phyloP scores from a whole-genome alignment of 192 early-diverging fungal genomes.

The Podila minutissima region DNA sequence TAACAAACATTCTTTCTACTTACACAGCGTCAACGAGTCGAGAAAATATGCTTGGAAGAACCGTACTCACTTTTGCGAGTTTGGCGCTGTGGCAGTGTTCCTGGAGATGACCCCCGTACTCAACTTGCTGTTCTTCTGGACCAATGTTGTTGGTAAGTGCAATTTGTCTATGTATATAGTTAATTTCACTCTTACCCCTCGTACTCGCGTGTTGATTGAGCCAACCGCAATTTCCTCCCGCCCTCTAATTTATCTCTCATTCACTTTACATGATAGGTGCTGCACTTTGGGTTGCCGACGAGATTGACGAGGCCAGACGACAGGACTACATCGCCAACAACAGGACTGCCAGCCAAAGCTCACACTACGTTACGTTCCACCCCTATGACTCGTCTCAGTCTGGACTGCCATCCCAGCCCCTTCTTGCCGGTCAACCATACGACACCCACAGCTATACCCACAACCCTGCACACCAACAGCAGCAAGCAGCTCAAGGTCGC shows the following conservation, averaged over 20 bases:
- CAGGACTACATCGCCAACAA: constrained; percentile 22
- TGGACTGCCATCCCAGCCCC: constrained; percentile 29
- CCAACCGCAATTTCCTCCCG: not conserved
- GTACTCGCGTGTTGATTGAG: too few species aligned
- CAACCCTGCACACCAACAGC: too few species aligned
- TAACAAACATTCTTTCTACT: too few species aligned
- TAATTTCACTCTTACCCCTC: not conserved
- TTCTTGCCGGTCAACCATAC: constrained; percentile 22
- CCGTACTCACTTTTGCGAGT: constrained; percentile 39
- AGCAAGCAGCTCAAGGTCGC: too few species aligned
- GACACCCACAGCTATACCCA: constrained; percentile 9
- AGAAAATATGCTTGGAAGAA: constrained; percentile 58
- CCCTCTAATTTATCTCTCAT: not conserved
- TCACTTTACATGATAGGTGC: constrained; percentile 6
- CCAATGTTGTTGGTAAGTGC: constrained; percentile 67
- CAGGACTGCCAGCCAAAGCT: constrained; percentile 22
- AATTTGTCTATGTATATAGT: not conserved
- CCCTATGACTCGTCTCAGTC: constrained; percentile 31
- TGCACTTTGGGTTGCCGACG: constrained; percentile 68
- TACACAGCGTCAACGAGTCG: constrained; percentile 53
- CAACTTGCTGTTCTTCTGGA: constrained; percentile 74
- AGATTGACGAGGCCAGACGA: constrained; percentile 59
- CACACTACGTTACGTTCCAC: constrained; percentile 49
- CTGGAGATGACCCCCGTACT: constrained; percentile 71
- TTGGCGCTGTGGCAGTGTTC: constrained; percentile 64